Conservation (phyloP, 1,139 yeast species). For the Hanseniaspora gamundiae region DNA sequence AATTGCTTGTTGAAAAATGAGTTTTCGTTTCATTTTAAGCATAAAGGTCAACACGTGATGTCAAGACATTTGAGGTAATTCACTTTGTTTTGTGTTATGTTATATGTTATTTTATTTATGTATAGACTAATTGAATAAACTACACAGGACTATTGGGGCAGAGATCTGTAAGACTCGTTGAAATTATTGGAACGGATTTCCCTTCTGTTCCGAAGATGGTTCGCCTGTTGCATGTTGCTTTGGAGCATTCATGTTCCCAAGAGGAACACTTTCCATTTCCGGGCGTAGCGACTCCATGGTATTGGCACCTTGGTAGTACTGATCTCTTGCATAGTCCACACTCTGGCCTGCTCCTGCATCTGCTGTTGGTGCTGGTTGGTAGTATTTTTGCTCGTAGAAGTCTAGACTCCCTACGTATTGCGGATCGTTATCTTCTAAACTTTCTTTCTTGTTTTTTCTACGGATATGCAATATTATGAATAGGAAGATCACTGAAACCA, state of each 20-base stretch:
- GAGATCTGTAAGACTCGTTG: too few relatives aligned
- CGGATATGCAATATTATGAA: slow-evolving; percentile 5
- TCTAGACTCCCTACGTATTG: slow-evolving; percentile 7
- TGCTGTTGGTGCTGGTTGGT: slow-evolving; percentile 3
- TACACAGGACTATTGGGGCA: too few relatives aligned
- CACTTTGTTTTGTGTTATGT: neutral
- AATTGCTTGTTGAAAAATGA: too few relatives aligned
- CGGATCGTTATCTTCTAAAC: slow-evolving; percentile 5
- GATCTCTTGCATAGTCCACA: slow-evolving; percentile 1
- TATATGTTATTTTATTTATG: too few relatives aligned
- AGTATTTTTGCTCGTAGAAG: slow-evolving; percentile 5
- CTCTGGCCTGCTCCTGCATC: neutral
- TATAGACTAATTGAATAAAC: too few relatives aligned
- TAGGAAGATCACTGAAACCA: slow-evolving; percentile 13
- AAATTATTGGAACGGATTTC: too few relatives aligned
- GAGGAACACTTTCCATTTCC: neutral
- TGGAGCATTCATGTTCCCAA: neutral
- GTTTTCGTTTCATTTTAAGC: too few relatives aligned
- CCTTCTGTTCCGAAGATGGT: too few relatives aligned
- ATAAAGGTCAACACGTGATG: too few relatives aligned
- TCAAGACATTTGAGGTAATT: neutral
- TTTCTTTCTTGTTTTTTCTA: slow-evolving; percentile 4
- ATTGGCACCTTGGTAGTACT: too few relatives aligned
- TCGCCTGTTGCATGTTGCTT: too few relatives aligned
- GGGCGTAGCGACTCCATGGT: too few relatives aligned